These are phyloP conservation scores for Fomitopsis pulvina DNA, from an alignment of 768 basidiomycete species.

Conservation along the genomic window DNA sequence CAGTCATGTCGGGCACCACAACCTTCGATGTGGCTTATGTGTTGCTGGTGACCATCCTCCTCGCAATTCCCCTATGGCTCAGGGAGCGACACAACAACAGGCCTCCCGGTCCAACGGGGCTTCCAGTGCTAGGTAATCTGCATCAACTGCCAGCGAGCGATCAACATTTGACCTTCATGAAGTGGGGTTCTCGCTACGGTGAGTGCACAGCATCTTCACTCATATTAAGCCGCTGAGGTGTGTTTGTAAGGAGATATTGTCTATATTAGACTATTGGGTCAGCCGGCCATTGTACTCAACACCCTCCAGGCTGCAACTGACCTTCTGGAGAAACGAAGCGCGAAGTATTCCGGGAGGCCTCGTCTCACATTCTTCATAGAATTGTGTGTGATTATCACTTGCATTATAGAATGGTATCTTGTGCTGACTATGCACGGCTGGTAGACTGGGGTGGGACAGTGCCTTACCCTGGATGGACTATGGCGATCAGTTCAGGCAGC, in stretches of 20 bases:
- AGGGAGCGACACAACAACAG: not conserved
- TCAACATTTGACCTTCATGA: not conserved
- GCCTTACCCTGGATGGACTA: constrained; percentile 6
- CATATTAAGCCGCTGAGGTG: not conserved
- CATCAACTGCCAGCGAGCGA: not conserved
- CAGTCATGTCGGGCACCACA: too few species aligned
- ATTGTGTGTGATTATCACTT: constrained; percentile 9
- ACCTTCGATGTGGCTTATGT: too few species aligned
- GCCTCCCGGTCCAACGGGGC: constrained; percentile 4
- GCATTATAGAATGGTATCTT: not conserved
- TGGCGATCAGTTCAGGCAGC: constrained; percentile 13
- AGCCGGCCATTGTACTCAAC: constrained; percentile 21
- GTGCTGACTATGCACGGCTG: not conserved
- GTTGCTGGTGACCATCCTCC: not conserved
- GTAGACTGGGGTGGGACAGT: constrained; percentile 13
- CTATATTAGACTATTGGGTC: constrained; percentile 12
- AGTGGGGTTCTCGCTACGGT: constrained; percentile 2
- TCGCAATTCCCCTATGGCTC: not conserved
- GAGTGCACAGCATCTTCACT: not conserved
- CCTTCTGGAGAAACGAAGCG: constrained; percentile 21
- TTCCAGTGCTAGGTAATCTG: constrained; percentile 4
- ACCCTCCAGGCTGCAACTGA: constrained; percentile 19
- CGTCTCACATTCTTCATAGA: constrained; percentile 13
- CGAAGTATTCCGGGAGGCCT: constrained; percentile 23
- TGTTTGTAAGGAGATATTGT: constrained; percentile 14